These are phyloP conservation scores for Penstemon davidsonii DNA, from an alignment of 257 asterid genomes.

Conservation along the genomic window DNA sequence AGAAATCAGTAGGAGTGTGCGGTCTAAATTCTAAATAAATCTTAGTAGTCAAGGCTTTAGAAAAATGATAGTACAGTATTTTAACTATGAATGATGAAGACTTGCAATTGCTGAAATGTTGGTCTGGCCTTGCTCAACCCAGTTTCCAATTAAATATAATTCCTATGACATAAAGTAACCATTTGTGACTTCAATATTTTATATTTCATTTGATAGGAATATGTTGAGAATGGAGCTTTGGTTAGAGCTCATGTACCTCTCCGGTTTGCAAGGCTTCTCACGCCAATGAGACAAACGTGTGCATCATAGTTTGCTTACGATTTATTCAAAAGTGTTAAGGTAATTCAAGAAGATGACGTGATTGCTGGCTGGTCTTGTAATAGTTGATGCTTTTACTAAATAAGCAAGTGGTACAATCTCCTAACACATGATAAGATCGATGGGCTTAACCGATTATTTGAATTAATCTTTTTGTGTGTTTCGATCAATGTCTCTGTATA, in stretches of 20 bases:
- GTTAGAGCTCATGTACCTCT: conserved; percentile 90
- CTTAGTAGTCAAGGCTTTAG: background rate
- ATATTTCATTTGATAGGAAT: conserved; percentile 51
- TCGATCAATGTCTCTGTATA: conserved; percentile 13
- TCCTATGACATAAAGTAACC: background rate
- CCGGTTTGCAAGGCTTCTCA: conserved; percentile 87
- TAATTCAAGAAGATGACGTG: background rate
- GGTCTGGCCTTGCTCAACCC: background rate
- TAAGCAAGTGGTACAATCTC: background rate
- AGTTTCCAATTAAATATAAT: background rate
- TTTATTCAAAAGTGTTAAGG: background rate
- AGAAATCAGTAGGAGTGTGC: background rate
- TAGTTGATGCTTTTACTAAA: conserved; percentile 8
- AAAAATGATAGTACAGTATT: background rate
- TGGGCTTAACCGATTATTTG: background rate
- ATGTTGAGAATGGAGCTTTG: conserved; percentile 72
- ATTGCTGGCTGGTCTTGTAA: conserved; percentile 5
- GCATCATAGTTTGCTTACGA: conserved; percentile 38
- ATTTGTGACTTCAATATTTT: background rate
- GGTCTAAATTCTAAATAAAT: background rate
- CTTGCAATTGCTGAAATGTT: background rate
- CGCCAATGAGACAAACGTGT: conserved; percentile 83
- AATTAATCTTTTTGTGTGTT: background rate
- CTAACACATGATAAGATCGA: background rate
- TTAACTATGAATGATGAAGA: background rate